Percentiles rank a stretch among this genome's conserved stretches.
Evolutionary conservation across 495 filamentous ascomycete species (phyloP).

Genomic region (Evernia prunastri): DNA sequence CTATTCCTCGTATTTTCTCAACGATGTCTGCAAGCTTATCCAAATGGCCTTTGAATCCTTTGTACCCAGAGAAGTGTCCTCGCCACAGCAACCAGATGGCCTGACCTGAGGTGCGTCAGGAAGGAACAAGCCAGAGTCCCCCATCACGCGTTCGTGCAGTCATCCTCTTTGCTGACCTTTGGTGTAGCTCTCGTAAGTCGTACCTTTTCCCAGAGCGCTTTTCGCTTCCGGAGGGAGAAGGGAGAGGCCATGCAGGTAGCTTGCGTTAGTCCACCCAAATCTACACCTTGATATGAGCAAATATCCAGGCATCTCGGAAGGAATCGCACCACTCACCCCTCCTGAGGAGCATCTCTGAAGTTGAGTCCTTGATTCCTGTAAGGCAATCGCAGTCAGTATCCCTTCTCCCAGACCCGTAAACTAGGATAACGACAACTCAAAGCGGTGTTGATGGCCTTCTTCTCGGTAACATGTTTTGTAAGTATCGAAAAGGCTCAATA

Average conservation of each 20-base stretch:
- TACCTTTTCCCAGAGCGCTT: constrained; percentile 76
- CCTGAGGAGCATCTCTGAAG: constrained; percentile 88
- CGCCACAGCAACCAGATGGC: neutral
- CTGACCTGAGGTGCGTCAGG: neutral
- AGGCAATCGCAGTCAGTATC: no score
- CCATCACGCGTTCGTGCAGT: neutral
- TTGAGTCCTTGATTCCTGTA: constrained; percentile 88
- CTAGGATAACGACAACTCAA: no score
- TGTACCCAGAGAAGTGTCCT: neutral
- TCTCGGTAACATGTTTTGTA: no score
- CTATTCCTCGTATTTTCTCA: neutral
- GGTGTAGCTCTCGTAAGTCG: constrained; percentile 64
- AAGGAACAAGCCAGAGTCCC: neutral
- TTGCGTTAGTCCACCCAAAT: constrained; percentile 98
- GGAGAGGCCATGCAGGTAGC: constrained; percentile 82
- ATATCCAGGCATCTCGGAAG: constrained; percentile 1
- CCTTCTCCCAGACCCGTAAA: no score
- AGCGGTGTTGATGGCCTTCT: no score
- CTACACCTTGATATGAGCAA: constrained; percentile 44
- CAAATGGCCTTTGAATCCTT: neutral
- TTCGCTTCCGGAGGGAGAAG: constrained; percentile 78
- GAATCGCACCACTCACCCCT: constrained; percentile 64
- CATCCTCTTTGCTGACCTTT: neutral
- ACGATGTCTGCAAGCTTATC: neutral
- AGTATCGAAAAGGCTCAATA: no score